Conservation (phyloP, 768 basidiomycete genomes). For the Suillus americanus region DNA sequence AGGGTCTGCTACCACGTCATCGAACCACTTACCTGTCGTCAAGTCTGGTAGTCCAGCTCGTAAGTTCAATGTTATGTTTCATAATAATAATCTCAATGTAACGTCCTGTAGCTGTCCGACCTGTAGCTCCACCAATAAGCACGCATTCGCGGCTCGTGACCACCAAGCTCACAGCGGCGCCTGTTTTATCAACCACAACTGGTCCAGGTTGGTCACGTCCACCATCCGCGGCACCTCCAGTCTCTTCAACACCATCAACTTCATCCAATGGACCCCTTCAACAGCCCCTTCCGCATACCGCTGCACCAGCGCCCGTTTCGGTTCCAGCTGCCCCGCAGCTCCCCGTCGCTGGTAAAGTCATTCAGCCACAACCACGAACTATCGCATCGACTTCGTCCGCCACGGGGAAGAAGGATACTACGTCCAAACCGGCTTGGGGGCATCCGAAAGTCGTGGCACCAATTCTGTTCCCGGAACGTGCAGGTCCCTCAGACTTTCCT, state of each 20-base stretch:
- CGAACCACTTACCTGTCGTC: conserved; percentile 37
- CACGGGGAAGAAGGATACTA: conserved; percentile 32
- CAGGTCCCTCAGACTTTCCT: conserved; percentile 75
- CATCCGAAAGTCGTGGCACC: conserved; percentile 44
- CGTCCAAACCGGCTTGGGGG: conserved; percentile 70
- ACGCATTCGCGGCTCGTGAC: conserved; percentile 84
- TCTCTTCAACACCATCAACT: conserved; percentile 47
- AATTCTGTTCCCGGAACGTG: conserved; percentile 41
- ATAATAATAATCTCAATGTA: background rate
- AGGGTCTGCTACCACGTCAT: conserved; percentile 42
- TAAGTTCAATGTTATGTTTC: conserved; percentile 33
- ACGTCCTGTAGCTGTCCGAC: conserved; percentile 46
- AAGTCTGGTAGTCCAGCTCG: conserved; percentile 56
- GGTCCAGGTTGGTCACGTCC: conserved; percentile 79
- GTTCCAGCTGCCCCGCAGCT: conserved; percentile 45
- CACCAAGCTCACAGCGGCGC: conserved; percentile 76
- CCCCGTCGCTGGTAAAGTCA: conserved; percentile 61
- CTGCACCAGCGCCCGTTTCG: conserved; percentile 20
- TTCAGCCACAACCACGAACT: conserved; percentile 59
- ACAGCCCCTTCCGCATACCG: conserved; percentile 41
- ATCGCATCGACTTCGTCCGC: conserved; percentile 32
- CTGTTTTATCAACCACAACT: conserved; percentile 54
- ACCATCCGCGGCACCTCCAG: conserved; percentile 66
- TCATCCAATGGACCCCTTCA: conserved; percentile 47
- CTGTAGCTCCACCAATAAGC: conserved; percentile 48